Evolutionary conservation across 169 alveolate species (phyloP).

Genomic region (Babesia bovis): DNA sequence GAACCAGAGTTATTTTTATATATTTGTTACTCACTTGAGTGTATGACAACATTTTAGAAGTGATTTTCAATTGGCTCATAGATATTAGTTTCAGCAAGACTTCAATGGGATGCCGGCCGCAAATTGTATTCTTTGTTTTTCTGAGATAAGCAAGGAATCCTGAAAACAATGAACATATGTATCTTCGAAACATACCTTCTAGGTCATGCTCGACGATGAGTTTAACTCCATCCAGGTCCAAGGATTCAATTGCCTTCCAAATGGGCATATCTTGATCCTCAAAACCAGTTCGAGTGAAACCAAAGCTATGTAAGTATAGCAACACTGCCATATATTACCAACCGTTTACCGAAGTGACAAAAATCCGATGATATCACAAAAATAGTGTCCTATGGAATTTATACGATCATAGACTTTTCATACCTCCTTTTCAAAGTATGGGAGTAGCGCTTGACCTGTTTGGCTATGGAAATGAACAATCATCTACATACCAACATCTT

Average conservation of each 20-base stretch:
- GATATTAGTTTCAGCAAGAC: constrained; percentile 72
- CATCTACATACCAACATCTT: constrained; percentile 8
- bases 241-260: constrained; percentile 74
- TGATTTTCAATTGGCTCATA: constrained; percentile 13
- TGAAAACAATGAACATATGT: neutral
- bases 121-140: constrained; percentile 90
- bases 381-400: constrained; percentile 48
- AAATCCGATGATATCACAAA: constrained; percentile 90
- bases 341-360: constrained; percentile 92
- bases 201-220: constrained; percentile 76
- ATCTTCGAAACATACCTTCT: constrained; percentile 18
- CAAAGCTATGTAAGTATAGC: constrained; percentile 16
- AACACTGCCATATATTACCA: too few relatives aligned
- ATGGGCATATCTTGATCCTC: constrained; percentile 46
- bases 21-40: constrained; percentile 58
- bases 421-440: constrained; percentile 78
- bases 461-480: constrained; percentile 2
- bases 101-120: constrained; percentile 93
- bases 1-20: neutral
- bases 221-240: constrained; percentile 83
- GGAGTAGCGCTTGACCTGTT: constrained; percentile 78
- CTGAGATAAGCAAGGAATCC: constrained; percentile 82
- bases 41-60: constrained; percentile 74
- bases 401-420: neutral
- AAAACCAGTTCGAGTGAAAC: constrained; percentile 55